A percentile compares a stretch with the other conserved stretches of the same genome.
Evolutionary conservation across 306 rosid genomes (phyloP).

Genomic region (Canavalia ensiformis): DNA sequence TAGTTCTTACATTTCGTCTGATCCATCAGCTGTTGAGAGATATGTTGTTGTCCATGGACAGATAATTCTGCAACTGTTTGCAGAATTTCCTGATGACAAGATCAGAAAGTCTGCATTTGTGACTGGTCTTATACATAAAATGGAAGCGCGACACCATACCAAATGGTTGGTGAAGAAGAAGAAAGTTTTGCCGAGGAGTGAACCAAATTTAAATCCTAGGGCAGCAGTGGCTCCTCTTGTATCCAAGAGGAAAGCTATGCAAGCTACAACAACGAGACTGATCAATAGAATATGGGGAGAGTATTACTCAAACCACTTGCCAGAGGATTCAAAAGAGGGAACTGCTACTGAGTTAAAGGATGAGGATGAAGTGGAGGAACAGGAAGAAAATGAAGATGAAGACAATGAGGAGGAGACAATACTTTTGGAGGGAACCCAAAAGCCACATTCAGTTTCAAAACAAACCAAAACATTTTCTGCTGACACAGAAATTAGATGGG

Average conservation of each 20-base stretch:
- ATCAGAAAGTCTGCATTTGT: conserved; percentile 83
- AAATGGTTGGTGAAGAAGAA: conserved; percentile 87
- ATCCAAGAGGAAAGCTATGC: conserved; percentile 86
- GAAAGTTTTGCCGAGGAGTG: conserved; percentile 62
- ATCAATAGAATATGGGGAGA: conserved; percentile 95
- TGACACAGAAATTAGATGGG: conserved; percentile 71
- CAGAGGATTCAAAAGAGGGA: conserved; percentile 67
- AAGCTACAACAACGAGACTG: conserved; percentile 87
- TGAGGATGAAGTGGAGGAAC: conserved; percentile 84
- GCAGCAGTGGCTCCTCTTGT: conserved; percentile 75
- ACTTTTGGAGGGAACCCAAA: conserved; percentile 55
- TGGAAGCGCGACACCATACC: conserved; percentile 96
- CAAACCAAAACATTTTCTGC: conserved; percentile 51
- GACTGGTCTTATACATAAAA: conserved; percentile 72
- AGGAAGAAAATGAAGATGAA: conserved; percentile 76
- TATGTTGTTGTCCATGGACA: conserved; percentile 93
- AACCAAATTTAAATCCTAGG: conserved; percentile 84
- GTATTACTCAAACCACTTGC: conserved; percentile 81
- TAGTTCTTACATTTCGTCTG: conserved; percentile 77
- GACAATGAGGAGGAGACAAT: conserved; percentile 64
- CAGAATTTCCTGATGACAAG: conserved; percentile 79
- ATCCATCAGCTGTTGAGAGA: conserved; percentile 74
- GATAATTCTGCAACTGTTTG: conserved; percentile 86
- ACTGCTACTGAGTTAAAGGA: conserved; percentile 60
- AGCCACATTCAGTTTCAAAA: conserved; percentile 54